These are phyloP conservation scores for Coelastrella sp. DNA, from an alignment of 139 green algal species.

Conservation along the genomic window DNA sequence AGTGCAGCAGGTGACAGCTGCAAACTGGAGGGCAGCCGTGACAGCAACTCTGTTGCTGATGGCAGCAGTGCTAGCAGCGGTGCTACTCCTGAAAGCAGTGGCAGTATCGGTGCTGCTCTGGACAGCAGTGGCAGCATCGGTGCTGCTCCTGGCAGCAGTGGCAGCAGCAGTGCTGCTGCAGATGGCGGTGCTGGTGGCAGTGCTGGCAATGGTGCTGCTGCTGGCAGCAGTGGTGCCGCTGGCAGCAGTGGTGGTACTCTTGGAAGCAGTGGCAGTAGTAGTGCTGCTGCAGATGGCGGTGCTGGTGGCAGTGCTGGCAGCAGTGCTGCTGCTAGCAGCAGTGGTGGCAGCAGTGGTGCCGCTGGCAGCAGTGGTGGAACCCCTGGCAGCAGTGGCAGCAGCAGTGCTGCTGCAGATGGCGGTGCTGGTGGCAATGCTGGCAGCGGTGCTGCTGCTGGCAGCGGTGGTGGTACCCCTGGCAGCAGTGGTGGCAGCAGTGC, in stretches of 20 bases:
- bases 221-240: not conserved
- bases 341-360: conserved; percentile 21
- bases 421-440: not conserved
- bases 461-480: too few species aligned
- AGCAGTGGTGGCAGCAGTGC: too few species aligned
- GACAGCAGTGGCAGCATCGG: too few species aligned
- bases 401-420: too few species aligned
- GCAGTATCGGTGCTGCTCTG: not conserved
- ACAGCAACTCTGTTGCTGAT: not conserved
- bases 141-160: not conserved
- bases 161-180: not conserved
- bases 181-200: not conserved
- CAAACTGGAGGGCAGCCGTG: too few species aligned
- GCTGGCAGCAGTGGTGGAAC: too few species aligned
- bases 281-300: not conserved
- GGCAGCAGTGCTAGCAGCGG: not conserved
- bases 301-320: not conserved
- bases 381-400: too few species aligned
- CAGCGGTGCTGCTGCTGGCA: not conserved
- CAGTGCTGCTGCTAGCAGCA: conserved; percentile 3
- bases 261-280: not conserved
- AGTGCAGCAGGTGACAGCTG: not conserved
- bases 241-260: not conserved
- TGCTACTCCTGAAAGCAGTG: not conserved
- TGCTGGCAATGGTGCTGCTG: not conserved